A percentile compares a stretch with the other conserved stretches of the same genome.
phyloP scores from a whole-genome alignment of 345 rosid species.

The Eutrema yunnanense region DNA sequence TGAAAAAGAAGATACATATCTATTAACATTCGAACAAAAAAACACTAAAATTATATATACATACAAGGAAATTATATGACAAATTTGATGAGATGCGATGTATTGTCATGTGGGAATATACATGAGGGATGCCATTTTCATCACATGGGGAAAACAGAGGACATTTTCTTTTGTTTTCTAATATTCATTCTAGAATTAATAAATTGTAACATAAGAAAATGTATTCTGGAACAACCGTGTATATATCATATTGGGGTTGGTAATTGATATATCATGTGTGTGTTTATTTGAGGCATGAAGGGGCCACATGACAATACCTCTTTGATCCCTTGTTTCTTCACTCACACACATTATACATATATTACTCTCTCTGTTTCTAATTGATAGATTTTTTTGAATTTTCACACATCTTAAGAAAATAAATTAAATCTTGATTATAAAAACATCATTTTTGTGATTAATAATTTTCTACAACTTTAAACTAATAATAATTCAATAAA shows the following conservation, averaged over 20 bases:
- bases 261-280: background rate
- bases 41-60: background rate
- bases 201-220: background rate
- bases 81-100: conserved; percentile 1
- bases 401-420: too few relatives aligned
- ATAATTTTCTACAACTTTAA: too few relatives aligned
- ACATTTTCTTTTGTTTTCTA: conserved; percentile 5
- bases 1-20: background rate
- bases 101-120: background rate
- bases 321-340: background rate
- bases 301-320: conserved; percentile 1
- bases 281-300: background rate
- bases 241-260: background rate
- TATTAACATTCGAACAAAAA: background rate
- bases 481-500: too few relatives aligned
- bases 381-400: too few relatives aligned
- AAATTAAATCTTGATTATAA: too few relatives aligned
- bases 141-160: background rate
- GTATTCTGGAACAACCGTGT: background rate
- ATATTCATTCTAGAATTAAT: background rate
- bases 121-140: background rate
- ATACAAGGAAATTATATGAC: background rate
- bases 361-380: too few relatives aligned
- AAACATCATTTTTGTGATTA: too few relatives aligned
- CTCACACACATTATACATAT: background rate